Base-by-base conservation (phyloP, 2,329 filamentous ascomycete genomes). In the Trichoderma simmonsii region DNA sequence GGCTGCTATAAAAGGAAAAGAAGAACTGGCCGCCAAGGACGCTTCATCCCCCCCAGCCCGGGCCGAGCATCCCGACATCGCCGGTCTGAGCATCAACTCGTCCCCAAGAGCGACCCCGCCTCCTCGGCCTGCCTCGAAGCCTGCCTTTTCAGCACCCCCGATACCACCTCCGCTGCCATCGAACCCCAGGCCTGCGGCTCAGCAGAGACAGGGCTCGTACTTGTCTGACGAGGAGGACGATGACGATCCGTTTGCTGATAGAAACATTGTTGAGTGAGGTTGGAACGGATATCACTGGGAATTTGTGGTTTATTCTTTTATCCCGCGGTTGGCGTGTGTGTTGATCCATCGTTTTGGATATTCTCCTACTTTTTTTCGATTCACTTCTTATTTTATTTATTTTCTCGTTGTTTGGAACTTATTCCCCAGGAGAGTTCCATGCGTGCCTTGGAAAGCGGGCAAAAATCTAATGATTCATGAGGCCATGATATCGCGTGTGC, bases 181-280 rank as follows among this genome's bases (percentile, higher is more conserved):
- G 14, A 59, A 59, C 12, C 57, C 66, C 3, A 57, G 66, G 21
- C 66, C 66, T 21, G 85, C 79, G 51, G 74, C 75, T 28, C 76
- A 85, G 36, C 85, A 43, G 32, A 71, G 61, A 21, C 61, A 66
- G 26, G 54, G 43, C 26, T 43, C 71, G 14, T 57, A 87, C n/a
- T 32, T 43, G 61, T 57, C 72, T 1, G 87, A 86, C 18, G 88
- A 90, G 56, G 59, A 71, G 7, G 91, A 94, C 57, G 92, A 94
- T n/a, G 88, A 96, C 74, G 89, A 97, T 78, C 94, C 94, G 0
- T 97, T 97, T 80, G 93, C 92, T 4, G 94, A 97, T 79, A 88
- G 88, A 56, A 95, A 97, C 79, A 92, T 90, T 5, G 86, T 93
- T 60, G 57, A 60, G 43, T 61, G 26, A 68, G 11, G 8, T 64